Base-by-base conservation (phyloP, 139 green algal genomes). In the Dunaliella sp. region DNA sequence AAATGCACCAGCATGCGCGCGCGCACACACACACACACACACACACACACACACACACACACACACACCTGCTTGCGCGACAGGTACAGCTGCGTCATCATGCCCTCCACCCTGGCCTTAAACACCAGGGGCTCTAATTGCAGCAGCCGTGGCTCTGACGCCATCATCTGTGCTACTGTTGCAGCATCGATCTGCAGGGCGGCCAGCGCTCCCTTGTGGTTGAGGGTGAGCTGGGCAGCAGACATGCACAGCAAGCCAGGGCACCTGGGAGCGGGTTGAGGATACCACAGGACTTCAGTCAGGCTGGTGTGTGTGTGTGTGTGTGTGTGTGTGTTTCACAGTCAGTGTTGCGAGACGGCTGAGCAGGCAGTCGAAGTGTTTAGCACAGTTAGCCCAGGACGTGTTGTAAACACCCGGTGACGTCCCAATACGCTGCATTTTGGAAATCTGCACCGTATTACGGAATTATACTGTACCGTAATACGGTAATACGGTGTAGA, bases 191-290 rank as follows among this genome's bases (percentile, higher is more conserved):
- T 84, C 16, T 38, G 80, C 80, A 84, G 37, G 3, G 36, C 80
- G 22, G 38, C 80, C 38, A 75, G 80, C 1, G 80, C 80, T 12
- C 80, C 80, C 38, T 34, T 36, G 80, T 84, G 32, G 80, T 84
- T 84, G 37, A n/a, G n/a, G 3, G 35, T 7, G 25, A 84, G 80
- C 80, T 84, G 38, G 26, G 22, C 36, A 2, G 80, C 36, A 28
- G 38, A 28, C 2, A 48, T 72, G 80, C 80, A 37, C 80, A 84
- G 80, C 38, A 84, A 38, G 26, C 28, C 30, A 37, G 80, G 80
- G 38, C 80, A 84, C 80, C 38, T 84, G 38, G 24, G 25, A 81
- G 76, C 76, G n/a, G n/a, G n/a, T n/a, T n/a, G n/a, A n/a, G n/a
- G n/a, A n/a, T n/a, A n/a, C n/a, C n/a, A n/a, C n/a, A n/a, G n/a